Evolutionary conservation across 345 rosid species (phyloP).

Genomic region (Hirschfeldia incana): DNA sequence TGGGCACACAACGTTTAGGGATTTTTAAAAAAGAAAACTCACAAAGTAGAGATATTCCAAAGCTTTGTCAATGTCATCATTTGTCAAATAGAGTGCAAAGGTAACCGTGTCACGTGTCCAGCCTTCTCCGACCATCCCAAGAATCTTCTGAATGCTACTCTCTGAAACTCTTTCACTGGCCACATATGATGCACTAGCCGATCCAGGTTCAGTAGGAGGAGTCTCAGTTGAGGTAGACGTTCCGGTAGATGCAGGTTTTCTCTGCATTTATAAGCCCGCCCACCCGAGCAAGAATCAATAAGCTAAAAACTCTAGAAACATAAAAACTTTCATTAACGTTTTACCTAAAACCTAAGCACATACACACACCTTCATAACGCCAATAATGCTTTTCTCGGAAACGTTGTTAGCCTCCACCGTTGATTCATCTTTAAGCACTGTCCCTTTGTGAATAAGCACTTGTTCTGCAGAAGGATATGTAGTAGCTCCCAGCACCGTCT

Average conservation of each 20-base stretch:
- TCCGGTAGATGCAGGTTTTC: conserved; percentile 56
- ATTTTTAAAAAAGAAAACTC: not conserved
- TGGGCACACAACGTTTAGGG: not conserved
- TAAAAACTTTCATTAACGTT: not conserved
- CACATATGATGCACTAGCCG: not conserved
- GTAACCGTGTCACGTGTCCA: not conserved
- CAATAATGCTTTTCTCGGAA: conserved; percentile 64
- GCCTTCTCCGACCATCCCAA: not conserved
- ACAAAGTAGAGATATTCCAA: not conserved
- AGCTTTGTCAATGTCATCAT: not conserved
- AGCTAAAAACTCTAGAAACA: conserved; percentile 20
- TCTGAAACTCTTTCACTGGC: not conserved
- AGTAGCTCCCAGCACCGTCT: conserved; percentile 59
- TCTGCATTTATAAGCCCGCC: conserved; percentile 37
- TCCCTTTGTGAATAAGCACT: conserved; percentile 74
- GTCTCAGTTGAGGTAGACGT: conserved; percentile 35
- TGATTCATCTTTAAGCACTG: conserved; percentile 64
- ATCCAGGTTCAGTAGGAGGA: not conserved
- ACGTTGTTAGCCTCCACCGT: conserved; percentile 67
- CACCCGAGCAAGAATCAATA: not conserved
- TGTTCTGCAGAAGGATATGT: conserved; percentile 46
- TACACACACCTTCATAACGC: conserved; percentile 7
- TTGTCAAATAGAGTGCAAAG: not conserved
- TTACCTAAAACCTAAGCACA: not conserved
- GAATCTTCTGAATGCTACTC: not conserved